Evolutionary conservation across 2,329 filamentous ascomycete genomes (phyloP).

Genomic region (Pyricularia pennisetigena): DNA sequence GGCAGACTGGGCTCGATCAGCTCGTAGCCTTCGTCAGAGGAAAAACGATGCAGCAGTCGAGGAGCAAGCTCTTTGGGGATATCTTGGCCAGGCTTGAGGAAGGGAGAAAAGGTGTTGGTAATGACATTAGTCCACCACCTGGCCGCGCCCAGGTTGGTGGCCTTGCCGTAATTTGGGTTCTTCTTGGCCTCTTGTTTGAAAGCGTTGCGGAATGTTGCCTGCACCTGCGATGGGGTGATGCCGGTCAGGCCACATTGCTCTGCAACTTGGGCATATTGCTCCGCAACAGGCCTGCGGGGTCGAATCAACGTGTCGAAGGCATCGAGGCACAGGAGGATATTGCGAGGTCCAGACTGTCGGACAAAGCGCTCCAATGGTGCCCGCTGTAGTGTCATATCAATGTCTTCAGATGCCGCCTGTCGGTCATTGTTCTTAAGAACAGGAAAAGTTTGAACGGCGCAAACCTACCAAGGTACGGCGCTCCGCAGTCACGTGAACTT

Average conservation of each 20-base stretch:
- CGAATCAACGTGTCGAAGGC: slow-evolving; percentile 56
- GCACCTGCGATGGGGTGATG: slow-evolving; percentile 29
- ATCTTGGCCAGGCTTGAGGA: slow-evolving; percentile 18
- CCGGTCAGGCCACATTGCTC: slow-evolving; percentile 34
- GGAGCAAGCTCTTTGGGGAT: slow-evolving; percentile 35
- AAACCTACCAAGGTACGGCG: not conserved
- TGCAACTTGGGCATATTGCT: slow-evolving; percentile 45
- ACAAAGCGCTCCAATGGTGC: not conserved
- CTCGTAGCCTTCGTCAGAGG: slow-evolving; percentile 40
- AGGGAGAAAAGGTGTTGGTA: slow-evolving; percentile 37
- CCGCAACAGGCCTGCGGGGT: slow-evolving; percentile 36
- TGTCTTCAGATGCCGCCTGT: not conserved
- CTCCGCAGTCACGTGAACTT: not conserved
- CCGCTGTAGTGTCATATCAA: not conserved
- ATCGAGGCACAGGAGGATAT: slow-evolving; percentile 51
- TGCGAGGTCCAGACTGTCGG: slow-evolving; percentile 13
- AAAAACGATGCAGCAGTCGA: slow-evolving; percentile 41
- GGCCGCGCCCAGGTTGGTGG: slow-evolving; percentile 35
- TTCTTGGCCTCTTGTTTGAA: slow-evolving; percentile 34
- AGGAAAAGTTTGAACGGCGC: not conserved
- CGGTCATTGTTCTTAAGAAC: not conserved
- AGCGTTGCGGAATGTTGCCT: slow-evolving; percentile 24
- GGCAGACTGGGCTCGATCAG: slow-evolving; percentile 32
- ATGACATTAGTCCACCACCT: slow-evolving; percentile 53
- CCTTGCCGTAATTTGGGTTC: slow-evolving; percentile 51